Evolutionary conservation across 352 stramenopile genomes (phyloP), one percentile per base, ranked within the genome.

Genomic region (Elongisporangium anandrum): DNA sequence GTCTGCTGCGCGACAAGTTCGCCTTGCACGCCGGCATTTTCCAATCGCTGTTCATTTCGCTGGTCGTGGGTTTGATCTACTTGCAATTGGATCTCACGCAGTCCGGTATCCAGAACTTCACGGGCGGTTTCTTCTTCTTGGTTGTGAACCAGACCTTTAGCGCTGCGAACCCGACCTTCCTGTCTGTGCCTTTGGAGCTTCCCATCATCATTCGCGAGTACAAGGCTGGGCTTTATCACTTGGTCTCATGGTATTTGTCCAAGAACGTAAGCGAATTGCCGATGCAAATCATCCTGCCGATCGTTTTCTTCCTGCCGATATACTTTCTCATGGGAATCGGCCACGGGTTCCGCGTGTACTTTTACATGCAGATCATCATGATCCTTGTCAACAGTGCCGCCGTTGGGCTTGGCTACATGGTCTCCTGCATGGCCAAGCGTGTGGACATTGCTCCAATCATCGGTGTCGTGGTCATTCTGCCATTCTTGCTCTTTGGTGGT

Each of bases 141-240:
- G 54, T 83, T 0, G 64, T 88, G 45, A 66, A 79, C 16, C 74
- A 83, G 39, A 73, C 82, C 48, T 76, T 90, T 41, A 70, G 72
- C 50, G 63, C 56, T 5, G 55, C 72, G 4, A 77, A 69, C 49
- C 71, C 71, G 8, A 65, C 70, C 17, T 80, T 84, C 34, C 45
- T 70, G 2, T 72, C 66, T 21, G 52, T 80, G 29, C 77, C 77
- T 10, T 60, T 67, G 48, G 77, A 84, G 52, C 64, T 69, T 9
- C 71, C 74, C 0, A 70, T 82, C n/a, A 65, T 76, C 21, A 56
- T 71, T 19, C 72, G 72, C 4, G 77, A 87, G 54, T 71, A 77
- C 53, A 60, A 65, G 7, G 70, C 20, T 63, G 71, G 76, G 6
- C 51, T 79, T 16, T 84, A 84, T 39, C 59, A 70, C 29, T n/a